These are phyloP conservation scores for Chernovozyma sophiae-reginae DNA, from an alignment of 1,139 yeast genomes.

Conservation along the genomic window DNA sequence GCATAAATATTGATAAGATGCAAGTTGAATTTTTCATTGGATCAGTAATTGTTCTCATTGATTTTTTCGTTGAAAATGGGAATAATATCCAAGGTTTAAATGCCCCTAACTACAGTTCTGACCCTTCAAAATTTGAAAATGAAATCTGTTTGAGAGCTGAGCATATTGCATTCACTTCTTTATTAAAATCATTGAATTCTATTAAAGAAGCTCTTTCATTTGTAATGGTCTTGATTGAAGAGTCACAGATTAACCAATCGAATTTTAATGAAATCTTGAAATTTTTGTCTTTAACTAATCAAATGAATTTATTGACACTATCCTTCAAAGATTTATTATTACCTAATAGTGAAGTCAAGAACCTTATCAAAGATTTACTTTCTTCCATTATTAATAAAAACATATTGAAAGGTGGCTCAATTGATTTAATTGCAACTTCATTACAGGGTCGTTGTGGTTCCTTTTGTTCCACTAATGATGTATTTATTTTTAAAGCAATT, in stretches of 20 bases:
- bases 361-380: constrained; percentile 76
- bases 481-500: constrained; percentile 87
- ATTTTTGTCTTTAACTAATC: constrained; percentile 62
- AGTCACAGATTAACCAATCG: constrained; percentile 46
- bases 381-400: constrained; percentile 86
- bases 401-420: constrained; percentile 88
- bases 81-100: constrained; percentile 61
- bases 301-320: constrained; percentile 61
- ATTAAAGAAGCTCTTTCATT: constrained; percentile 90
- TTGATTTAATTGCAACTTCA: constrained; percentile 83
- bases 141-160: constrained; percentile 88
- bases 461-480: constrained; percentile 92
- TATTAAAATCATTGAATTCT: constrained; percentile 69
- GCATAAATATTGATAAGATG: constrained; percentile 46
- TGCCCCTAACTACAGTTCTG: constrained; percentile 46
- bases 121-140: constrained; percentile 43
- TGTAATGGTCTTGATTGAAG: constrained; percentile 76
- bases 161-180: constrained; percentile 79
- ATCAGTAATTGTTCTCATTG: constrained; percentile 58
- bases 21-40: constrained; percentile 66
- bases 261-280: constrained; percentile 62
- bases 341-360: constrained; percentile 57
- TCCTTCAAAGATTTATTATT: constrained; percentile 76
- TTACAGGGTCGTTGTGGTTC: constrained; percentile 93
- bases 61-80: constrained; percentile 54